phyloP scores from a whole-genome alignment of 495 filamentous ascomycete genomes.

The Niebla homalea region DNA sequence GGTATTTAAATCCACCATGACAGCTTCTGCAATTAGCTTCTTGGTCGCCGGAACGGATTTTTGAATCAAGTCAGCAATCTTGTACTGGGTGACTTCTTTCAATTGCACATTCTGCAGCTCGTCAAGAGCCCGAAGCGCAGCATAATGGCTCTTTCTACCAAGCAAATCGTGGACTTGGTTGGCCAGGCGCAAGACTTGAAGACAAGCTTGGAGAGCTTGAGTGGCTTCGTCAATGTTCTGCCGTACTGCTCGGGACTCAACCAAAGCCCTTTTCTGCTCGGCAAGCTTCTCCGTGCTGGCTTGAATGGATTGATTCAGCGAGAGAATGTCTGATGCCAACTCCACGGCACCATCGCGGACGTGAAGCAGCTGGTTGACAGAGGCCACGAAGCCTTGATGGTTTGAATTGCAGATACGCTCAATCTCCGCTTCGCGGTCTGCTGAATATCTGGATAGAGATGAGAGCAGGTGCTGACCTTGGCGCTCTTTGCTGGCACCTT shows the following conservation, averaged over 20 bases:
- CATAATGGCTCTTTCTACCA: slow-evolving; percentile 86
- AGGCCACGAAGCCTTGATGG: slow-evolving; percentile 89
- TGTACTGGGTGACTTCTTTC: slow-evolving; percentile 83
- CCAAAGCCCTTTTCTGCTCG: slow-evolving; percentile 84
- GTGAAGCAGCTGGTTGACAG: slow-evolving; percentile 81
- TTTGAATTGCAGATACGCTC: slow-evolving; percentile 90
- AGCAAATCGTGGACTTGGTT: slow-evolving; percentile 91
- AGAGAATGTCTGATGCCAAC: slow-evolving; percentile 81
- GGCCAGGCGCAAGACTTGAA: slow-evolving; percentile 82
- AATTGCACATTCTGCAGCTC: slow-evolving; percentile 94
- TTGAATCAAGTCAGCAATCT: slow-evolving; percentile 91
- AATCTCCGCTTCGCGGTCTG: slow-evolving; percentile 79
- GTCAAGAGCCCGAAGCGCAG: slow-evolving; percentile 81
- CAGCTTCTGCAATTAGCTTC: slow-evolving; percentile 82
- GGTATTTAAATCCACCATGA: slow-evolving; percentile 93
- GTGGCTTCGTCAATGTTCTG: slow-evolving; percentile 95
- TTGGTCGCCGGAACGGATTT: slow-evolving; percentile 87
- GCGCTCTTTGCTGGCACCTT: slow-evolving; percentile 70
- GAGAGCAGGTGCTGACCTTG: slow-evolving; percentile 62
- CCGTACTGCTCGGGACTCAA: slow-evolving; percentile 80
- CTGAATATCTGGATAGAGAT: slow-evolving; percentile 64
- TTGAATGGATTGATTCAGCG: slow-evolving; percentile 88
- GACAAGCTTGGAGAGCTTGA: slow-evolving; percentile 73
- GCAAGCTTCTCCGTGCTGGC: slow-evolving; percentile 88
- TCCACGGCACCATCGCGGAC: slow-evolving; percentile 79